These are phyloP conservation scores for Paralagenidium karlingii DNA, from an alignment of 352 stramenopile genomes.

Conservation along the genomic window DNA sequence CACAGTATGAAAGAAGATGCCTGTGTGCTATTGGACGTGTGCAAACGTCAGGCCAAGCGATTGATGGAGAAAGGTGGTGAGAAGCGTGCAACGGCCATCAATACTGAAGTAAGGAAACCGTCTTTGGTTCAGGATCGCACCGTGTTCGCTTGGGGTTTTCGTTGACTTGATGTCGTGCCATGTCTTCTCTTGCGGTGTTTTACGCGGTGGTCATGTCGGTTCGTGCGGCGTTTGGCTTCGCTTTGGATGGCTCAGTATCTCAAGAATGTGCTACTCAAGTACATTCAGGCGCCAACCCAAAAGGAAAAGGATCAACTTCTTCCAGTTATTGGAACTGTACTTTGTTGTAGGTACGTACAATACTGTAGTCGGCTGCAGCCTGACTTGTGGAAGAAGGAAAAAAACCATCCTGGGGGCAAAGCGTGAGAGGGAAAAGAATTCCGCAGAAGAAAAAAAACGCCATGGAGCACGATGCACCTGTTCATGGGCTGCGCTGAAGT, in stretches of 20 bases:
- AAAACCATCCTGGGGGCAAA: too few relatives aligned
- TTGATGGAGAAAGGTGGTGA: constrained; percentile 33
- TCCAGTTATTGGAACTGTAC: constrained; percentile 56
- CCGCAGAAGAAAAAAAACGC: too few relatives aligned
- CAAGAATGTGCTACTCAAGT: constrained; percentile 81
- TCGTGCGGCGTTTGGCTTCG: constrained; percentile 2
- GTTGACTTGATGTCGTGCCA: too few relatives aligned
- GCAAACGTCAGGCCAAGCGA: constrained; percentile 38
- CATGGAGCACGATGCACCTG: too few relatives aligned
- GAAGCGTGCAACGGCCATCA: constrained; percentile 24
- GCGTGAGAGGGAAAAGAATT: too few relatives aligned
- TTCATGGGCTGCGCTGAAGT: too few relatives aligned
- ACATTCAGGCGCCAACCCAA: constrained; percentile 59
- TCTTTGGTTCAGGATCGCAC: neutral
- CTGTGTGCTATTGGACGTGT: constrained; percentile 25
- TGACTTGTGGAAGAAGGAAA: too few relatives aligned
- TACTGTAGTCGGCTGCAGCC: neutral
- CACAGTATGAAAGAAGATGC: constrained; percentile 54
- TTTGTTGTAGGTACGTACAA: constrained; percentile 51
- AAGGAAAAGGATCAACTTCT: constrained; percentile 69
- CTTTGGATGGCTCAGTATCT: too few relatives aligned
- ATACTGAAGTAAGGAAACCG: constrained; percentile 48
- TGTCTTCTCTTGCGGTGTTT: too few relatives aligned
- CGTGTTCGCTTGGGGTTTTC: neutral
- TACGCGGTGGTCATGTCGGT: too few relatives aligned